Percentiles rank a stretch among this genome's conserved stretches.
These are phyloP conservation scores for Caloboletus firmus DNA, from an alignment of 1,284 basidiomycete species.

Conservation along the genomic window DNA sequence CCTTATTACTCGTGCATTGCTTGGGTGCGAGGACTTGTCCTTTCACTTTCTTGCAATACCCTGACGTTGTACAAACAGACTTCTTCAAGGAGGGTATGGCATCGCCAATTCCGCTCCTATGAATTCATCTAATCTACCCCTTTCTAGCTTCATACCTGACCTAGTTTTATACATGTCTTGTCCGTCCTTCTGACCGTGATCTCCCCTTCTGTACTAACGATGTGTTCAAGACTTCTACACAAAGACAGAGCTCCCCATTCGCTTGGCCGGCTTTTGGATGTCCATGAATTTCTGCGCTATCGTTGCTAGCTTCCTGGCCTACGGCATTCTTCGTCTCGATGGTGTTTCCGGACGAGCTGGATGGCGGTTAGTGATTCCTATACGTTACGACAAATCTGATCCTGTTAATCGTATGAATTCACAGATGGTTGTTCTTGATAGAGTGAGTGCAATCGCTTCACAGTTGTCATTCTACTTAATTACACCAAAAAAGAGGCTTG, in stretches of 20 bases:
- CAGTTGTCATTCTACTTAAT: neutral
- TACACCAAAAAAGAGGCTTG: constrained; percentile 39
- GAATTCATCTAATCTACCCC: neutral
- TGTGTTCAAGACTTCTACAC: constrained; percentile 51
- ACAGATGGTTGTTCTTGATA: constrained; percentile 29
- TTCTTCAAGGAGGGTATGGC: constrained; percentile 58
- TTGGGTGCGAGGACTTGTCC: constrained; percentile 36
- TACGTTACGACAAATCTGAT: neutral
- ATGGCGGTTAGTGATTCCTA: constrained; percentile 48
- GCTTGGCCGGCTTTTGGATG: constrained; percentile 69
- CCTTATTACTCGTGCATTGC: constrained; percentile 43
- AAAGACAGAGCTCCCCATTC: constrained; percentile 64
- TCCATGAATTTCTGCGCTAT: constrained; percentile 49
- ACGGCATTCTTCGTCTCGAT: constrained; percentile 61
- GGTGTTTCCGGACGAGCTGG: constrained; percentile 56
- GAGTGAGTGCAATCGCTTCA: constrained; percentile 20
- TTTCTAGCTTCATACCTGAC: constrained; percentile 54
- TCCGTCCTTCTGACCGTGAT: constrained; percentile 25
- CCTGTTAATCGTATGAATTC: no score
- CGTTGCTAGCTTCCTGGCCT: constrained; percentile 60
- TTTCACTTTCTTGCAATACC: no score
- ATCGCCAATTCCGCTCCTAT: constrained; percentile 1
- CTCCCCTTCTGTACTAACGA: neutral
- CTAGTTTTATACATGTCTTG: constrained; percentile 67
- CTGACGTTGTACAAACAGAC: constrained; percentile 34